A percentile compares a stretch with the other conserved stretches of the same genome.
Evolutionary conservation across 2,329 filamentous ascomycete genomes (phyloP).

Genomic region (Aspergillus brasiliensis): DNA sequence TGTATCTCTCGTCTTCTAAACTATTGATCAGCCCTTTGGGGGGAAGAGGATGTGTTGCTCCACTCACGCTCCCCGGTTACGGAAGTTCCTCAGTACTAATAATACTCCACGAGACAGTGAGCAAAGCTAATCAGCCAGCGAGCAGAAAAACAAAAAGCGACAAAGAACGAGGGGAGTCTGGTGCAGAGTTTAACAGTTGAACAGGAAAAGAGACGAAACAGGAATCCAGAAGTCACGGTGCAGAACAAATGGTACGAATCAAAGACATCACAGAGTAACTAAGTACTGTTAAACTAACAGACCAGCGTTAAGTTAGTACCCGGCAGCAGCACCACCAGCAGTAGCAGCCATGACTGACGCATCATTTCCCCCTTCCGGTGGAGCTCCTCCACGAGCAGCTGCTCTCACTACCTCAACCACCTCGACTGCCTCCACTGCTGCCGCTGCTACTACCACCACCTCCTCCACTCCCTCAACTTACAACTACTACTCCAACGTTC

Average conservation of each 20-base stretch:
- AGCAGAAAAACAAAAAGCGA: no score
- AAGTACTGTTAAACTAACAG: no score
- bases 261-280: no score
- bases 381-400: conserved; percentile 38
- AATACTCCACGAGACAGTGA: neutral
- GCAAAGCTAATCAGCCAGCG: no score
- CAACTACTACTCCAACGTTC: conserved; percentile 35
- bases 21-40: no score
- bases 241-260: no score
- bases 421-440: neutral
- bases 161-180: no score
- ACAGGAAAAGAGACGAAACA: no score
- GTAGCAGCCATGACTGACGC: conserved; percentile 45
- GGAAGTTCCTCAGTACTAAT: conserved; percentile 5
- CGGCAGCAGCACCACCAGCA: conserved; percentile 18
- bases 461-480: conserved; percentile 32
- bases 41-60: conserved; percentile 2
- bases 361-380: conserved; percentile 45
- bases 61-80: conserved; percentile 15
- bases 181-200: no score
- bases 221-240: no score
- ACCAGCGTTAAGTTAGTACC: no score
- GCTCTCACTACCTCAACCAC: conserved; percentile 1
- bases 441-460: conserved; percentile 27
- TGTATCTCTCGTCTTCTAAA: no score